Base-by-base conservation (phyloP, 495 filamentous ascomycete species). In the Aspergillus cristatus region DNA sequence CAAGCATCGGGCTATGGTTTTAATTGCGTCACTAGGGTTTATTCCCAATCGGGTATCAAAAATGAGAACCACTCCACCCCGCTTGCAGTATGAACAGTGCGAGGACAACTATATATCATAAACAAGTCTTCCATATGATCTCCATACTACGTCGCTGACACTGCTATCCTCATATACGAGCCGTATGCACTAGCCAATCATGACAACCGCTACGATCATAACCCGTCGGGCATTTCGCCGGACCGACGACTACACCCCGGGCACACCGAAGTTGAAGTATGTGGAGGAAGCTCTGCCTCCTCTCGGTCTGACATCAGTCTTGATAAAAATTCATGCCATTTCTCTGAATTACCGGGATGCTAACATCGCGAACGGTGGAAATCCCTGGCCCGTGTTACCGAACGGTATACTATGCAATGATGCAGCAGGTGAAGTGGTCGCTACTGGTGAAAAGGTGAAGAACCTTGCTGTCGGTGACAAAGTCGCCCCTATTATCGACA, bases 301-400 rank as follows among this genome's bases (percentile, higher is more conserved):
- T 15, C 43, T 60, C 10, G 33, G 28, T 3, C 55, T 58, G n/a
- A 56, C 46, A 6, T 28, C 50, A 6, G 46, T 67, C 16, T 43
- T 72, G 22, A 48, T 72, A 46, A 55, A 57, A 38, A 55, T 70
- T 10, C 56, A 60, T 25, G 55, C 63, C 34, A 46, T 68, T 0
- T 48, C 60, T 8, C 54, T 71, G 10, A 74, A 72, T 53, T 68
- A 66, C 37, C 50, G 60, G 12, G 66, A 66, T 31, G 58, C 55
- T 7, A 60, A 61, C 38, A 67, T 67, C 31, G 40, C 51, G 0
- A 60, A 62, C 22, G 63, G 57, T 2, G 41, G 48, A 0, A 62
- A 63, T 32, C 64, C 64, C 1, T 63, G 57, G 61, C 54, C 57
- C 0, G 50, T 62, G 1, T 28, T 43, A 1, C 46, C 55, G 0